These are phyloP conservation scores for Candida maris DNA, from an alignment of 805 yeast species.

Conservation along the genomic window DNA sequence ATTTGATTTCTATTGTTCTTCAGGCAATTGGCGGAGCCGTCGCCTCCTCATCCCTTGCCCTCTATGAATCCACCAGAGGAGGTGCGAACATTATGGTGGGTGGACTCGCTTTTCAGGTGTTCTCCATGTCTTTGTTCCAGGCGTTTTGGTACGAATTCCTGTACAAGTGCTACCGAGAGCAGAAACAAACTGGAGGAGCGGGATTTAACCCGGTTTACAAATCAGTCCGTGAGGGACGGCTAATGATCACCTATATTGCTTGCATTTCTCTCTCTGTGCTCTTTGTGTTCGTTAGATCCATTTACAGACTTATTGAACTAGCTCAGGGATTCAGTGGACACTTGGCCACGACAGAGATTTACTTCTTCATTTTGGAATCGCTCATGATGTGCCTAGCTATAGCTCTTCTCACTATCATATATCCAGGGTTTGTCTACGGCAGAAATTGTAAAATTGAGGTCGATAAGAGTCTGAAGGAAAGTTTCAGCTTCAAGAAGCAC, in stretches of 20 bases:
- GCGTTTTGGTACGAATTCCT: slow-evolving; percentile 43
- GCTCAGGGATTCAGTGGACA: slow-evolving; percentile 66
- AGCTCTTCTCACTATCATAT: slow-evolving; percentile 44
- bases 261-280: slow-evolving; percentile 42
- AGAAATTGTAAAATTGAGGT: slow-evolving; percentile 12
- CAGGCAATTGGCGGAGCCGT: slow-evolving; percentile 81
- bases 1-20: slow-evolving; percentile 58
- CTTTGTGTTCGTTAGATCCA: slow-evolving; percentile 57
- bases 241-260: slow-evolving; percentile 42
- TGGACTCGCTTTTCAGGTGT: slow-evolving; percentile 70
- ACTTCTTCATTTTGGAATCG: slow-evolving; percentile 54
- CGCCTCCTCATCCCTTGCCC: slow-evolving; percentile 47
- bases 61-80: slow-evolving; percentile 7
- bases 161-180: slow-evolving; percentile 31
- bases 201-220: slow-evolving; percentile 31
- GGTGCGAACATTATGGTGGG: slow-evolving; percentile 68
- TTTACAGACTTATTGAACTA: slow-evolving; percentile 67
- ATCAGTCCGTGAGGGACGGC: slow-evolving; percentile 27
- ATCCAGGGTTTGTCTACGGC: slow-evolving; percentile 57
- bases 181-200: slow-evolving; percentile 23
- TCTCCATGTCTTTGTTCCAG: slow-evolving; percentile 57
- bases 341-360: slow-evolving; percentile 55
- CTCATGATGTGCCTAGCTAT: slow-evolving; percentile 51
- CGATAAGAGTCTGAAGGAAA: slow-evolving; percentile 10
- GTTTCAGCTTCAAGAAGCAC: slow-evolving; percentile 5